Percentiles rank a stretch among this genome's conserved stretches.
Conservation (phyloP, 2,329 filamentous ascomycete genomes). For the Pestalotiopsis sp. region DNA sequence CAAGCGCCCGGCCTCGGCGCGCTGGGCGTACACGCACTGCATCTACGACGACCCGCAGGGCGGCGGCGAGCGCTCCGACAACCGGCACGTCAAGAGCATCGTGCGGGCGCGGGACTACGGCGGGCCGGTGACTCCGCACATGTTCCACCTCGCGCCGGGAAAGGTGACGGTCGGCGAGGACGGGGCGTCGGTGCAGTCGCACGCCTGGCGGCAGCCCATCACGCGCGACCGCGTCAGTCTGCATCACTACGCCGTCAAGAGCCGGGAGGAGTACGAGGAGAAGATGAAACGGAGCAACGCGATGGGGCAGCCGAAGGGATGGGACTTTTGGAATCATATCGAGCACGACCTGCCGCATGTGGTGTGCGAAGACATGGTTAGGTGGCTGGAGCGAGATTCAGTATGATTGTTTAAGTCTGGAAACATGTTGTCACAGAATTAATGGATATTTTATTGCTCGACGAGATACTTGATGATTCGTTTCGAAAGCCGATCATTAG, state of each 20-base stretch:
- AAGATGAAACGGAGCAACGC: constrained; percentile 30
- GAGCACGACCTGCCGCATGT: constrained; percentile 25
- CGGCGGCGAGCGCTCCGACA: constrained; percentile 24
- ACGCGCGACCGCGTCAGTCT: constrained; percentile 31
- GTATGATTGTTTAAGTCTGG: background rate
- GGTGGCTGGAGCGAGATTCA: constrained; percentile 14
- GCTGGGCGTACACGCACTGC: constrained; percentile 32
- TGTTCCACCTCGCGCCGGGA: constrained; percentile 22
- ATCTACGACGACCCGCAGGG: constrained; percentile 24
- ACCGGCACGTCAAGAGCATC: constrained; percentile 34
- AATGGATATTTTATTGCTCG: background rate
- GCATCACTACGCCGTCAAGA: constrained; percentile 37
- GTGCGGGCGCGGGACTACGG: constrained; percentile 28
- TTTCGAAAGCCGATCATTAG: too few species aligned
- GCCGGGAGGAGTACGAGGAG: constrained; percentile 32
- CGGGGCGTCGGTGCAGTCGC: constrained; percentile 22
- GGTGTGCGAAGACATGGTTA: constrained; percentile 26
- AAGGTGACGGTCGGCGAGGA: constrained; percentile 29
- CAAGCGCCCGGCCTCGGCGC: constrained; percentile 24
- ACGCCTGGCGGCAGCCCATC: constrained; percentile 28
- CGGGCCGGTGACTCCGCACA: constrained; percentile 24
- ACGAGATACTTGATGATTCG: background rate
- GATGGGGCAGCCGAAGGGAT: constrained; percentile 25
- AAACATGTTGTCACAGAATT: background rate
- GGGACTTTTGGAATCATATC: constrained; percentile 27